Evolutionary conservation across 306 rosid genomes (phyloP), one percentile per base, ranked within the genome.

Genomic region (Lithocarpus polystachyus): DNA sequence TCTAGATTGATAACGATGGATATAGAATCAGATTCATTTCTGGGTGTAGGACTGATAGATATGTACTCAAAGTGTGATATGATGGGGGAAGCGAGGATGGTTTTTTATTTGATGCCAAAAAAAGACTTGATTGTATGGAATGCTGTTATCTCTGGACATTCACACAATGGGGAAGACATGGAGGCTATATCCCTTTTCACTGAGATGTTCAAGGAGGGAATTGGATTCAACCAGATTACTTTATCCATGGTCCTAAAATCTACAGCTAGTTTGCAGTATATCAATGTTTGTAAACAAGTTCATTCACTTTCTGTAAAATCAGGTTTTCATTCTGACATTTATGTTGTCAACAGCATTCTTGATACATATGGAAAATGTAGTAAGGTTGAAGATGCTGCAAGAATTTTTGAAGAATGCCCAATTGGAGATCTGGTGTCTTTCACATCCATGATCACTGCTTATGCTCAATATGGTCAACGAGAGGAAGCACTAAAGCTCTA

Each of bases 361-460:
- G 97, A 92, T 72, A 18, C 94, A 33, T 90, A 94, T 40, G 93
- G 97, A 75, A 94, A 94, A 75, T 87, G 97, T 77, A 80, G 85
- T 79, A 69, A 35, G 73, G 80, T 92, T 68, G 84, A 84, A 59
- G 84, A 86, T 17, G 93, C 98, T 7, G 84, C 84, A 73, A 88
- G 83, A 85, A 74, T 89, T 68, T 94, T 94, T 78, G 83, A 88
- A 76, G 94, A 86, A 80, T 84, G 91, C 53, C 78, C 81, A 23
- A 75, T 82, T 82, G 97, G 86, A 86, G 98, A 94, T 86, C 78
- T 91, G 87, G 97, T 92, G 72, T 92, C 97, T 59, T 94, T 87
- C 85, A 94, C 97, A 51, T 92, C 98, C 76, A 92, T 94, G 97
- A 88, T 91, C 82, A 88, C 97, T 15, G 93, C 94, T 65, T 92